Base-by-base conservation (phyloP, 2,329 filamentous ascomycete species). In the Xylariomycetidae sp. region DNA sequence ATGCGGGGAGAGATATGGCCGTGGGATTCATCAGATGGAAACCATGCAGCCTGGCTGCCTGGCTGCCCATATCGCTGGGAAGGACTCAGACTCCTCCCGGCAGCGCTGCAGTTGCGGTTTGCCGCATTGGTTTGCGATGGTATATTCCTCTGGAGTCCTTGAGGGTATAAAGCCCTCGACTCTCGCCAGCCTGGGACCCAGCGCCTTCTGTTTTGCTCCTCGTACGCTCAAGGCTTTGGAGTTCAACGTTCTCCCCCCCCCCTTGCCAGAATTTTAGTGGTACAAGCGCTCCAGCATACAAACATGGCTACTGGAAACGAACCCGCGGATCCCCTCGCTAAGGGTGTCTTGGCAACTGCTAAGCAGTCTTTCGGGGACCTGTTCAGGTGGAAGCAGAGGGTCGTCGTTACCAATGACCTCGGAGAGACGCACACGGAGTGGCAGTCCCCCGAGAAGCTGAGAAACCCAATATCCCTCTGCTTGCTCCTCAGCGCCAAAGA, bases 301-400 rank as follows among this genome's bases (percentile, higher is more conserved):
- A 33, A 34, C 12, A 54, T 54, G 50, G 38, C 43, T 6, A 30
- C 32, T 12, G 33, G 37, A 15, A 44, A 48, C 28, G 49, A 53
- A 27, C 42, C 41, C 4, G 82, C 82, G 34, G 82, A 85, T 42
- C 78, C 80, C 14, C 57, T 86, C 38, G 79, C 80, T 20, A 77
- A 75, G 58, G 84, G 83, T 26, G 70, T 77, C 31, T 41, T 78
- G 25, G 67, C 81, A 17, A 81, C 79, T 1, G 77, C 79, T 9
- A 81, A 74, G 51, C 82, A 86, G 54, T 67, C 74, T 22, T 67
- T 72, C 46, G 56, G 58, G 9, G 82, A 86, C 48, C 72, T 86
- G 39, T 84, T 85, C 65, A 70, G 68, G 48, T 88, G 82, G 82
- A 80, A 83, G 58, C 80, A 87, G 62, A 74, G 84, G 38, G 78